Conservation (phyloP, 2,329 filamentous ascomycete genomes). For the Penicillium vulpinum region DNA sequence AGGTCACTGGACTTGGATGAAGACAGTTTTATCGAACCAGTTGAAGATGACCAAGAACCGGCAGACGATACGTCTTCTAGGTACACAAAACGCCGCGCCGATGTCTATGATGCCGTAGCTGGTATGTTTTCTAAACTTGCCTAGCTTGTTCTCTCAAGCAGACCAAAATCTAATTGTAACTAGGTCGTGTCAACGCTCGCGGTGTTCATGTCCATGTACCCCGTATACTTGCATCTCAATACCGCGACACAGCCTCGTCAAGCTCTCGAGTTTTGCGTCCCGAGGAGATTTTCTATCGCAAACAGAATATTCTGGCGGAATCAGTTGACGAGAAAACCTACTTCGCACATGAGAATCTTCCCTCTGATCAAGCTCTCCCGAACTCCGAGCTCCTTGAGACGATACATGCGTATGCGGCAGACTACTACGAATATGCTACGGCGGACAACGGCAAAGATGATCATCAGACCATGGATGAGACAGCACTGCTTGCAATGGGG, state of each 20-base stretch:
- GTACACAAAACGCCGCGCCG: slow-evolving; percentile 41
- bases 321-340: slow-evolving; percentile 58
- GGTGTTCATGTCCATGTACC: slow-evolving; percentile 37
- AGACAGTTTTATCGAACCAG: background rate
- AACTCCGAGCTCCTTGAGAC: slow-evolving; percentile 58
- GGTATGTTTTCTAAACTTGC: slow-evolving; percentile 36
- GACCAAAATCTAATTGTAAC: slow-evolving; percentile 11
- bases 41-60: slow-evolving; percentile 3
- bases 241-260: slow-evolving; percentile 38
- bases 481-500: slow-evolving; percentile 60
- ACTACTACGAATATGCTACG: slow-evolving; percentile 51
- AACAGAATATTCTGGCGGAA: slow-evolving; percentile 50
- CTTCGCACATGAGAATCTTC: slow-evolving; percentile 52
- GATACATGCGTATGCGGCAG: slow-evolving; percentile 58
- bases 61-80: slow-evolving; percentile 12
- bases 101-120: slow-evolving; percentile 60
- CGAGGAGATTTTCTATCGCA: slow-evolving; percentile 60
- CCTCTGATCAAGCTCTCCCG: slow-evolving; percentile 47
- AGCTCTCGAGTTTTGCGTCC: slow-evolving; percentile 49
- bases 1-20: background rate
- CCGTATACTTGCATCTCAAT: slow-evolving; percentile 26
- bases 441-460: slow-evolving; percentile 38
- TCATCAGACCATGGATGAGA: slow-evolving; percentile 61
- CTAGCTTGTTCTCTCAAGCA: background rate
- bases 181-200: slow-evolving; percentile 49